Base-by-base conservation (phyloP, 805 yeast genomes). In the Candida insectalens region DNA sequence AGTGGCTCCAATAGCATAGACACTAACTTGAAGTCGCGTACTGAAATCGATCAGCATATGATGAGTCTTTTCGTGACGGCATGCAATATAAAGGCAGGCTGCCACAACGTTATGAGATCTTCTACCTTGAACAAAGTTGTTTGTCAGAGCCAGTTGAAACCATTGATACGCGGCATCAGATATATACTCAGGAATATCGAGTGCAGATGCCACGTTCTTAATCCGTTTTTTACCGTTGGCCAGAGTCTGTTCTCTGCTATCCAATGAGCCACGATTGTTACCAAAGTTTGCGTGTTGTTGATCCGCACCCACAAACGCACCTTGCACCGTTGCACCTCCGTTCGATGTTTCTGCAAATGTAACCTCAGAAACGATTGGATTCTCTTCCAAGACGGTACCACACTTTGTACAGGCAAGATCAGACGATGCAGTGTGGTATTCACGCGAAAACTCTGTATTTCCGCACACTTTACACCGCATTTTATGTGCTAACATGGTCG, bases 1-100 rank as follows among this genome's bases (percentile, higher is more conserved):
- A 0, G 98, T 89, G 1, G 98, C 94, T 29, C 99, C 99, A 33
- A 92, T 78, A 3, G 95, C 83, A 55, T 80, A 92, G 1, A 92
- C 97, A 28, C 92, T 82, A 9, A 88, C 85, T 53, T 83, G 95
- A 28, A 94, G 63, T 43, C 89, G 65, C 29, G 95, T 83, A 12
- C 94, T 82, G 53, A 92, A 92, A 60, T 92, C 98, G 47, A 92
- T 88, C 46, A 92, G 68, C 95, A 92, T 87, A 52, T 89, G 96
- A 46, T 82, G 92, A 1, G 97, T 88, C 53, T 74, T 72, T 48
- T 81, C 89, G 52, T 78, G 80, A 50, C 98, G 77, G 57, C 99
- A 92, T 0, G 97, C 95, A 31, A 92, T 75, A 52, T 92, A 92
- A 22, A 92, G 66, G 60, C 99, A 92, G 0, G 97, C 87, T 0